Conservation (phyloP, 305 asterid genomes). For the Rubia balearica region DNA sequence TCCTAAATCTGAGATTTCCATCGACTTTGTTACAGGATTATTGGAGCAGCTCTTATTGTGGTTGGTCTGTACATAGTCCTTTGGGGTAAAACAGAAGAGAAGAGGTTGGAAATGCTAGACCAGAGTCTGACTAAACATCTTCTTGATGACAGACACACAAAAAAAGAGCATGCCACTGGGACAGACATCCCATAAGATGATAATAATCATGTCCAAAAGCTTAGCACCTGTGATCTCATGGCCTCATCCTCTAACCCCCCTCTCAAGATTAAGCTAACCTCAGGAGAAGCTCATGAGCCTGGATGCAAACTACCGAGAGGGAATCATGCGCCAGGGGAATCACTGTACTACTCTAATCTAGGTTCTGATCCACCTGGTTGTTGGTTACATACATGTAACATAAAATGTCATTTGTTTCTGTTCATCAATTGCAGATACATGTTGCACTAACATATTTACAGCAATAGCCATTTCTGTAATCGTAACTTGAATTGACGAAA, state of each 20-base stretch:
- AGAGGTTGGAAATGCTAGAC: constrained; percentile 31
- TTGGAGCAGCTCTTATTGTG: constrained; percentile 66
- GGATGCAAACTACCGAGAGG: neutral
- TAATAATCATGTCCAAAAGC: constrained; percentile 8
- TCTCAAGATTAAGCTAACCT: constrained; percentile 5
- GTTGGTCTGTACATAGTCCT: constrained; percentile 69
- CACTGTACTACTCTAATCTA: neutral
- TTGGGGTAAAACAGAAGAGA: constrained; percentile 78
- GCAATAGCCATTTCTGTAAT: neutral
- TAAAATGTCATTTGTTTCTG: constrained; percentile 3
- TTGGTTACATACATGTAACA: constrained; percentile 8
- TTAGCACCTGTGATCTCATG: constrained; percentile 23
- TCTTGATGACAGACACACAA: constrained; percentile 29
- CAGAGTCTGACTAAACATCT: constrained; percentile 56
- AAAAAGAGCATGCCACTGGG: constrained; percentile 29
- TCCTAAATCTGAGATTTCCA: constrained; percentile 4
- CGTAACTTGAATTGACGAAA: constrained; percentile 3
- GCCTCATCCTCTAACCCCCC: constrained; percentile 11
- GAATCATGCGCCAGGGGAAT: neutral
- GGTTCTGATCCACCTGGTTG: constrained; percentile 13
- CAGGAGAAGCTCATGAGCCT: neutral
- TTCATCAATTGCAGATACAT: neutral
- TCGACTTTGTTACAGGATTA: constrained; percentile 39
- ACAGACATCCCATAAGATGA: constrained; percentile 33
- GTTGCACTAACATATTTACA: neutral